Base-by-base conservation (phyloP, 2,329 filamentous ascomycete species). In the Sclerotinia sclerotiorum region DNA sequence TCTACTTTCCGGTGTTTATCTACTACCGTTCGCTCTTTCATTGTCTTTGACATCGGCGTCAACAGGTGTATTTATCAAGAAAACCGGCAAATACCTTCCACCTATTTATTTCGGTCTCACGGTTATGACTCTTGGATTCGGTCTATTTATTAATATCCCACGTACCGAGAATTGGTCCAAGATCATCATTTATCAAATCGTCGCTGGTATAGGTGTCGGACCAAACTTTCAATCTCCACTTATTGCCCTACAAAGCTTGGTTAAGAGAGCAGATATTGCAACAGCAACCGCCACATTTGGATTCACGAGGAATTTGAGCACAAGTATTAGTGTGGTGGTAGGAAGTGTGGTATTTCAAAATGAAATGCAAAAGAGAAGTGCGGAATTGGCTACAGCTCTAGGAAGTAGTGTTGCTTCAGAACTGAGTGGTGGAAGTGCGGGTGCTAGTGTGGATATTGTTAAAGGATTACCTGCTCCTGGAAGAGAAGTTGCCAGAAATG, bases 1-100 rank as follows among this genome's bases (percentile, higher is more conserved):
- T 0, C 84, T 95, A 42, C 81, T 92, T 29, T 92, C 89, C 0
- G 92, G 92, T 57, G 89, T 94, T 63, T 94, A 93, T 76, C 79
- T 93, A 21, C 82, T 95, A 19, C 89, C 92, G 0, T 87, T 86
- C 70, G 90, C 90, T 11, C 76, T 94, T 46, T 83, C 88, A 2
- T 80, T 92, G 4, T 91, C 90, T 0, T 72, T 91, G 70, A 77
- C 84, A 44, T 91, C 90, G 0, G 84, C 85, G 8, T 74, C 75
- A 3, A 85, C 84, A 0, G 88, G 88, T 42, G 73, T 88, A 21
- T 80, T 82, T 68, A 88, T 88, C 73, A 84, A 84, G 74, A 85
- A 87, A 77, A 91, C 88, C 0, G 90, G 90, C 44, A 84, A 85
- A 70, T 92, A 91, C 78, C 84, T 85, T 44, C 79, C 83, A 1